phyloP scores from a whole-genome alignment of 495 filamentous ascomycete genomes.

The Penicillium simplicissimum region DNA sequence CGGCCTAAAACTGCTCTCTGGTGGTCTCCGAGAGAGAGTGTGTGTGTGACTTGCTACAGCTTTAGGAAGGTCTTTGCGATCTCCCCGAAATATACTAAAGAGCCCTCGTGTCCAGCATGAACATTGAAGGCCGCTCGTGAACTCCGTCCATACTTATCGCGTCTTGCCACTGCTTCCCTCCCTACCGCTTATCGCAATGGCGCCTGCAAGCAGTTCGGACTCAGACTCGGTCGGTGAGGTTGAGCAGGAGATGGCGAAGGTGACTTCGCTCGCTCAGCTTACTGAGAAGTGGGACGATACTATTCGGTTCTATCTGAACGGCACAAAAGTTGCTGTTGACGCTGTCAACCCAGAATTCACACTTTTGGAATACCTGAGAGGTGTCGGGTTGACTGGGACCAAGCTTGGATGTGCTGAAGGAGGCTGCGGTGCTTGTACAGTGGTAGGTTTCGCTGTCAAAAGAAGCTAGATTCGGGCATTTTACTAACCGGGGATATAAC shows the following conservation, averaged over 20 bases:
- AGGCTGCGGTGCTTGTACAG: slow-evolving; percentile 95
- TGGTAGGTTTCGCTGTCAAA: slow-evolving; percentile 54
- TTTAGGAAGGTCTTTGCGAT: slow-evolving; percentile 29
- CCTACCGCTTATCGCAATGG: slow-evolving; percentile 46
- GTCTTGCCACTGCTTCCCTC: slow-evolving; percentile 5
- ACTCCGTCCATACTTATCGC: slow-evolving; percentile 4
- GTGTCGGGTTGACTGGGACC: slow-evolving; percentile 80
- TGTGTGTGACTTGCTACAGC: slow-evolving; percentile 2
- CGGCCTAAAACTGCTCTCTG: not conserved
- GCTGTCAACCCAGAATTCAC: slow-evolving; percentile 89
- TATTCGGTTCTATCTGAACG: slow-evolving; percentile 89
- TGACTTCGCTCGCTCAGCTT: slow-evolving; percentile 51
- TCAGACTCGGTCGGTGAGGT: slow-evolving; percentile 33
- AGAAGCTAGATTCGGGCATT: not conserved
- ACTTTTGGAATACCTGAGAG: slow-evolving; percentile 85
- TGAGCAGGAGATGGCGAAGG: slow-evolving; percentile 46
- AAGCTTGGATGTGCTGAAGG: slow-evolving; percentile 87
- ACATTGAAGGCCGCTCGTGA: slow-evolving; percentile 11
- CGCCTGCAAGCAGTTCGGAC: slow-evolving; percentile 53
- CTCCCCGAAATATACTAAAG: slow-evolving; percentile 11
- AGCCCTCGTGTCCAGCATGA: slow-evolving; percentile 7
- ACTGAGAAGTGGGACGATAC: slow-evolving; percentile 67
- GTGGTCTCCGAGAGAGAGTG: not conserved
- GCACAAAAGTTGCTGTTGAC: slow-evolving; percentile 84
- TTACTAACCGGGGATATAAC: slow-evolving; percentile 1